Conservation (phyloP, 2,329 filamentous ascomycete species). For the Colletotrichum musae region DNA sequence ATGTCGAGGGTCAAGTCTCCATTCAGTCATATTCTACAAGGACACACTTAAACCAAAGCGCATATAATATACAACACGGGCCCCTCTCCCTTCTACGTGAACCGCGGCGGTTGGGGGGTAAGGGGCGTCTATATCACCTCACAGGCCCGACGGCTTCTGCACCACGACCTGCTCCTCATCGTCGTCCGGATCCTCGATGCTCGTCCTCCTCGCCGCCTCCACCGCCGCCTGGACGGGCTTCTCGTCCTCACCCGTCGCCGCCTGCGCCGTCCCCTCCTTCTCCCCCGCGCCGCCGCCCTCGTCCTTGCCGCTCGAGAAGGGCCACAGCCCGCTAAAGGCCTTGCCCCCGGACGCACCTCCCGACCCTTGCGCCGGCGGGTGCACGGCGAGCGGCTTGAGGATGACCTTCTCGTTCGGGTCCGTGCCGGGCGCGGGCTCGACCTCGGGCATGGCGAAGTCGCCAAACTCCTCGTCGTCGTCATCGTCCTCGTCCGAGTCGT, state of each 20-base stretch:
- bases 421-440: constrained; percentile 50
- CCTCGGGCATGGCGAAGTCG: constrained; percentile 77
- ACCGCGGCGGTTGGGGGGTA: no score
- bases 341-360: constrained; percentile 49
- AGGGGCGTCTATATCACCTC: constrained; percentile 22
- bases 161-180: constrained; percentile 63
- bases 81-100: constrained; percentile 6
- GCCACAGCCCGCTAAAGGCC: constrained; percentile 69
- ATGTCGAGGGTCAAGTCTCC: constrained; percentile 13
- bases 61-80: constrained; percentile 37
- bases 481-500: constrained; percentile 64
- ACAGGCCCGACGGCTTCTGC: constrained; percentile 36
- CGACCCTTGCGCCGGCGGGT: constrained; percentile 56
- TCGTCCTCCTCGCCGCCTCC: constrained; percentile 68
- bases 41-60: constrained; percentile 36
- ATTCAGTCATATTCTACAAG: constrained; percentile 36
- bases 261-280: constrained; percentile 45
- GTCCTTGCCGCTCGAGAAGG: constrained; percentile 59
- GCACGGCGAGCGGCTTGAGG: constrained; percentile 68
- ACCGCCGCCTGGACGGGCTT: constrained; percentile 61
- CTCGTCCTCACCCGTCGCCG: constrained; percentile 54
- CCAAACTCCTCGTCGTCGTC: constrained; percentile 76
- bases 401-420: constrained; percentile 60
- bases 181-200: constrained; percentile 72
- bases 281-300: constrained; percentile 49